Conservation (phyloP, 2,329 filamentous ascomycete species). For the Fusarium anguioides region DNA sequence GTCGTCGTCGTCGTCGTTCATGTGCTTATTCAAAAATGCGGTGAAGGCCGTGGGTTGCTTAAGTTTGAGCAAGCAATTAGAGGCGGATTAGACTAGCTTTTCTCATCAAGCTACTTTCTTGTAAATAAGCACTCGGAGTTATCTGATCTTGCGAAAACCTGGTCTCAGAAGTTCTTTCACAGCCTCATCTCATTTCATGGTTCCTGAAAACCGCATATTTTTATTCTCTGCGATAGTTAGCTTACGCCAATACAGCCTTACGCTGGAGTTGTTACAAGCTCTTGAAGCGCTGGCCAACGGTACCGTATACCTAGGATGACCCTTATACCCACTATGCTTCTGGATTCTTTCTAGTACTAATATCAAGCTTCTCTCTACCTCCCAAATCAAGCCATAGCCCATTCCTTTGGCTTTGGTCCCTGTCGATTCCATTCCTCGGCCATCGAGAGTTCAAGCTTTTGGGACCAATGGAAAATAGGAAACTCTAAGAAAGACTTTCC, state of each 20-base stretch:
- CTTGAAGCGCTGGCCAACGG: conserved; percentile 29
- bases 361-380: conserved; percentile 17
- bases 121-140: not conserved
- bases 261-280: conserved; percentile 11
- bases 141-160: conserved; percentile 7
- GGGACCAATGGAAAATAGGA: not conserved
- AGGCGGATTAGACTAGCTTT: not conserved
- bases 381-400: conserved; percentile 17
- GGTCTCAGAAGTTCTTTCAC: not conserved
- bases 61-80: not conserved
- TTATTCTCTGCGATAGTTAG: not conserved
- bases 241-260: not conserved
- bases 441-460: not conserved
- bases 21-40: conserved; percentile 20
- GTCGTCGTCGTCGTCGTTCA: too few species aligned
- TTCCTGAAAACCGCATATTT: not conserved
- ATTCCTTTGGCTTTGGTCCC: conserved; percentile 14
- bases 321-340: conserved; percentile 27
- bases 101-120: not conserved
- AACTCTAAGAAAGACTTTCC: conserved; percentile 2
- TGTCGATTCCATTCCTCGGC: conserved; percentile 35
- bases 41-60: conserved; percentile 4
- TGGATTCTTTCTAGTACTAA: conserved; percentile 29
- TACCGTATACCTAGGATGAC: conserved; percentile 18
- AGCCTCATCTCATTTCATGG: too few species aligned